Conservation (phyloP, 441 rosid species). For the Dalechampia spathulata region DNA sequence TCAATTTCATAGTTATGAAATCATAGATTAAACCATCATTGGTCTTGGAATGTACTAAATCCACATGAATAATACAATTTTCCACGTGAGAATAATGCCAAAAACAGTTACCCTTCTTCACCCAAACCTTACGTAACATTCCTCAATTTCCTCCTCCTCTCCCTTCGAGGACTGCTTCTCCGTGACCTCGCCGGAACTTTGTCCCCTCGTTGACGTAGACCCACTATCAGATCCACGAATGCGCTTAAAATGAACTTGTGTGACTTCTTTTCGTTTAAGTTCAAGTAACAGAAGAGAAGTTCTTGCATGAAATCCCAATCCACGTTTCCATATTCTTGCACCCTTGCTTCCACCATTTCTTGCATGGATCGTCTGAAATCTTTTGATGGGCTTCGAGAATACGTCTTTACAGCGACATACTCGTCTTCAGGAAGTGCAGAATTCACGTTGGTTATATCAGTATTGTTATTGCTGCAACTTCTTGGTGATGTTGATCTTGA, state of each 20-base stretch:
- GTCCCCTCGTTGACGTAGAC: constrained; percentile 21
- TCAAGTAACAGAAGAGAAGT: constrained; percentile 58
- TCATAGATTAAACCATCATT: not conserved
- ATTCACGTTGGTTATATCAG: not conserved
- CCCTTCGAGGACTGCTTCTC: constrained; percentile 12
- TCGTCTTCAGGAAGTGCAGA: constrained; percentile 15
- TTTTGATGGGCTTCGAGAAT: constrained; percentile 41
- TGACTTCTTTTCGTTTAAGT: constrained; percentile 58
- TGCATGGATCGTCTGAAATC: constrained; percentile 72
- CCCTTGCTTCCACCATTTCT: constrained; percentile 57
- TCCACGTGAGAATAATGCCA: constrained; percentile 20
- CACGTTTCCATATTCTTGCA: constrained; percentile 21
- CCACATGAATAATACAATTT: constrained; percentile 9
- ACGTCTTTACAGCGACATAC: constrained; percentile 48
- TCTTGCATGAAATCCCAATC: constrained; percentile 89
- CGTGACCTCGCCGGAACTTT: constrained; percentile 26
- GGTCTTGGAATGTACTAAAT: not conserved
- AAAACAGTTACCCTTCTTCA: not conserved
- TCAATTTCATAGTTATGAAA: constrained; percentile 3
- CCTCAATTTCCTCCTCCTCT: constrained; percentile 20
- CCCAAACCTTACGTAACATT: constrained; percentile 22
- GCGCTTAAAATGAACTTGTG: constrained; percentile 63
- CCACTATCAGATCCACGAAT: constrained; percentile 53
- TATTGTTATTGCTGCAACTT: not conserved
- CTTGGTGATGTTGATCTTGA: constrained; percentile 19